These are phyloP conservation scores for Trichomonas tenax DNA, from an alignment of 208 protist genomes.

Conservation along the genomic window DNA sequence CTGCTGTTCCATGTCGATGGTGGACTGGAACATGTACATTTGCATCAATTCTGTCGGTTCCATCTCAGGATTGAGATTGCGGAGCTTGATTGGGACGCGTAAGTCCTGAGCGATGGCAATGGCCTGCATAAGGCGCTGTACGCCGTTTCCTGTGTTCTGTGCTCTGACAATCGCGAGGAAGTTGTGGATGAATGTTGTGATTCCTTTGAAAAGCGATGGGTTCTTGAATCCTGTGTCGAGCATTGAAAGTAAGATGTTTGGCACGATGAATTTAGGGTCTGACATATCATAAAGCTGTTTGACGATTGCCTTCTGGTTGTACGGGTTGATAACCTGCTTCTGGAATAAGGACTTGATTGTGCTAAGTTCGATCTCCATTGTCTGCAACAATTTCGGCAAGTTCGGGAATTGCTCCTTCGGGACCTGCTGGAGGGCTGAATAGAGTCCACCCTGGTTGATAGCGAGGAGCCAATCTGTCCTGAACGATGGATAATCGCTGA, in stretches of 20 bases:
- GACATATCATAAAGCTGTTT: neutral
- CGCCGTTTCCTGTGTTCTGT: too few relatives aligned
- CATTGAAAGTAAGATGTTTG: neutral
- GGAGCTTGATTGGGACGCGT: neutral
- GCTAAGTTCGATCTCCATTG: too few relatives aligned
- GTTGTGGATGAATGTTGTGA: neutral
- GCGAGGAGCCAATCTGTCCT: neutral
- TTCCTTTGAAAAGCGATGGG: neutral
- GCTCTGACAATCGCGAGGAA: neutral
- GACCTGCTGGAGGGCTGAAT: neutral
- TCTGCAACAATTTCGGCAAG: neutral
- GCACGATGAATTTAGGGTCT: neutral
- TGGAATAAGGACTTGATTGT: neutral
- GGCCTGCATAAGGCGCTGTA: neutral
- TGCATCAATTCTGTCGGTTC: neutral
- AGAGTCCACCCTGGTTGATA: neutral
- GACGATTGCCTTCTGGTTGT: neutral
- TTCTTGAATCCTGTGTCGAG: neutral
- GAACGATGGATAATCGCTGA: neutral
- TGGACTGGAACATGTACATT: neutral
- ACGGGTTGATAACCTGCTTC: neutral
- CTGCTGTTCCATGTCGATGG: neutral
- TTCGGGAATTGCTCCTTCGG: neutral
- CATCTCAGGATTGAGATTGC: neutral
- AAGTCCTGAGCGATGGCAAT: neutral